These are phyloP conservation scores for Artemisia annua DNA, from an alignment of 129 eudicot genomes.

Conservation along the genomic window DNA sequence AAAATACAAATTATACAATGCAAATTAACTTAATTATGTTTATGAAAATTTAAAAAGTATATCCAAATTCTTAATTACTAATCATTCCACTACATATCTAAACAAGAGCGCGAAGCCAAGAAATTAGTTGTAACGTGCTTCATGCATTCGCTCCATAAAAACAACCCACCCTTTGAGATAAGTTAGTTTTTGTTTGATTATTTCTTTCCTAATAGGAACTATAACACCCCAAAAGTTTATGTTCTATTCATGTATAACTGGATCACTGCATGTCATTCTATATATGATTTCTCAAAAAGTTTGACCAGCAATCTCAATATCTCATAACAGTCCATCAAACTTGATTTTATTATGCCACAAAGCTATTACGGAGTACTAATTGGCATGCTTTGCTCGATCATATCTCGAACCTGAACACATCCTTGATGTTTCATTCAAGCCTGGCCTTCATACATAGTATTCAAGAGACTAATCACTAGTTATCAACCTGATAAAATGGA, in stretches of 20 bases:
- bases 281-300: no score
- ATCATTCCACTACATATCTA: conserved; percentile 30
- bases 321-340: no score
- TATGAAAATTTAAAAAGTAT: not conserved
- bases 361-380: no score
- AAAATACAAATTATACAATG: not conserved
- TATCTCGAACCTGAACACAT: no score
- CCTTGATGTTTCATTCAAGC: no score
- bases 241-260: not conserved
- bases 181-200: not conserved
- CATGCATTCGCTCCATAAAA: conserved; percentile 21
- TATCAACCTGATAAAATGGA: no score
- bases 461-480: no score
- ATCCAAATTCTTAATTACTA: conserved; percentile 21
- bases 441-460: no score
- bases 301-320: no score
- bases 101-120: conserved; percentile 9
- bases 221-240: not conserved
- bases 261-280: not conserved
- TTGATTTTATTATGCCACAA: no score
- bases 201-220: not conserved
- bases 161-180: conserved; percentile 18
- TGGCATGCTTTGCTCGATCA: no score
- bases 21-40: not conserved
- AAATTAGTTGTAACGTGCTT: conserved; percentile 9